Evolutionary conservation across 106 monocot genomes (phyloP).

Genomic region (Posidonia australis): DNA sequence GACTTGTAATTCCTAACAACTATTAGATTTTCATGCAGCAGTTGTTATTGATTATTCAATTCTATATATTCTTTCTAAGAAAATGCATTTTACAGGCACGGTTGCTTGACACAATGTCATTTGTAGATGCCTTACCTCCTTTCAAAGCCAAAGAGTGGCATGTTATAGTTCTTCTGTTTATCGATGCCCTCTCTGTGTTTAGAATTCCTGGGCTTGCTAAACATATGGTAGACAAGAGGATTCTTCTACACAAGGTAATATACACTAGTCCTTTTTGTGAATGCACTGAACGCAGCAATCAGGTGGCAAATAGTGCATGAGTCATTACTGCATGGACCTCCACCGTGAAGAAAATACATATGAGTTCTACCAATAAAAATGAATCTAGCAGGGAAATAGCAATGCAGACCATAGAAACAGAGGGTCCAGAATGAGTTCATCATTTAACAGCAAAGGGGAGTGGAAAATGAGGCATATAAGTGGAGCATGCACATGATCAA

Average conservation of each 20-base stretch:
- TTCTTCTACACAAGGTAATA: slow-evolving; percentile 36
- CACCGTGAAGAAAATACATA: background rate
- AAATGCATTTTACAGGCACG: slow-evolving; percentile 30
- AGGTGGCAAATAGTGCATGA: background rate
- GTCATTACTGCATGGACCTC: too few species aligned
- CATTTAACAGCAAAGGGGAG: too few species aligned
- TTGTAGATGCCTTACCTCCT: slow-evolving; percentile 66
- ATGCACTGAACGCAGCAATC: too few species aligned
- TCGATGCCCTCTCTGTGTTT: slow-evolving; percentile 70
- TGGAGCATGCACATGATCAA: too few species aligned
- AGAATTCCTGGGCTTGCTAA: slow-evolving; percentile 53
- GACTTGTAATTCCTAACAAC: too few species aligned
- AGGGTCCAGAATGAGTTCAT: too few species aligned
- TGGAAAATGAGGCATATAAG: too few species aligned
- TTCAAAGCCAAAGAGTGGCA: slow-evolving; percentile 72
- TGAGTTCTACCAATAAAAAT: too few species aligned
- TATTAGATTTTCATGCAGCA: too few species aligned
- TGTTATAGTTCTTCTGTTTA: slow-evolving; percentile 60
- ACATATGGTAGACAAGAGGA: slow-evolving; percentile 21
- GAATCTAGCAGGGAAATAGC: too few species aligned
- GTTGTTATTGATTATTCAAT: too few species aligned
- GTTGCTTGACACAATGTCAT: slow-evolving; percentile 88
- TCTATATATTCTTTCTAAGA: background rate
- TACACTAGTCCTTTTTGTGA: background rate
- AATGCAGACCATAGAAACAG: too few species aligned